phyloP scores from a whole-genome alignment of 164 flowering plant genomes.

The Litsea cubeba region DNA sequence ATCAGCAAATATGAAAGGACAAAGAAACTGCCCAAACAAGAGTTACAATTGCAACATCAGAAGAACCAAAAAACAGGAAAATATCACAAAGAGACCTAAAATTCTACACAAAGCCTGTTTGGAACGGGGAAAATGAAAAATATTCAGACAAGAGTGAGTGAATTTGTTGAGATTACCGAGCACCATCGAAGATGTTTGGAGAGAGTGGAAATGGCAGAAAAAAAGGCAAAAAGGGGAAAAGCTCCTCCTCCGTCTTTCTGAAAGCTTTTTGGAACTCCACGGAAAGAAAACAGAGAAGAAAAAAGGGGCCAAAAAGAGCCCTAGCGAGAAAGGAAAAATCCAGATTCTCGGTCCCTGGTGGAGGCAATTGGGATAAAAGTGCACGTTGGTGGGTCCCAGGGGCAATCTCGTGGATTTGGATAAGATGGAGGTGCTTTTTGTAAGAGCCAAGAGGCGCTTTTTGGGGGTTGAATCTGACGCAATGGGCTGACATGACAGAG shows the following conservation, averaged over 20 bases:
- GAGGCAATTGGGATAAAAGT: conserved; percentile 13
- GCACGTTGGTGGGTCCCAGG: conserved; percentile 8
- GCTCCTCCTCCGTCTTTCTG: not conserved
- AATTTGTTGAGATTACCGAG: conserved; percentile 10
- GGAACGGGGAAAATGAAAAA: not conserved
- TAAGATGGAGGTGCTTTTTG: not conserved
- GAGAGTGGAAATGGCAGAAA: not conserved
- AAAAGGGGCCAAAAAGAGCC: not conserved
- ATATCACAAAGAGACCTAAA: not conserved
- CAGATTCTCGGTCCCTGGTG: conserved; percentile 7
- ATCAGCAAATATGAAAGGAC: too few species aligned
- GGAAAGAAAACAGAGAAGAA: not conserved
- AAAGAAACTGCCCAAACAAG: not conserved
- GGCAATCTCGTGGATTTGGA: not conserved
- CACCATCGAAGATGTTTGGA: not conserved
- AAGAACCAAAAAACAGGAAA: not conserved
- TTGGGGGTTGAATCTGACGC: too few species aligned
- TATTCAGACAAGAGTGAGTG: not conserved
- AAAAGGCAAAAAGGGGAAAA: not conserved
- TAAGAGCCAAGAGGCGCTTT: not conserved
- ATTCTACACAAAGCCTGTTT: not conserved
- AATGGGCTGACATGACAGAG: too few species aligned
- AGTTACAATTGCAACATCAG: not conserved
- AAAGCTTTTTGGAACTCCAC: conserved; percentile 1
- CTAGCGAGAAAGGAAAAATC: conserved; percentile 3